Percentiles rank a stretch among this genome's conserved stretches.
Evolutionary conservation across 371 early-diverging fungal genomes (phyloP).

Genomic region (Aphelidium insulamus): DNA sequence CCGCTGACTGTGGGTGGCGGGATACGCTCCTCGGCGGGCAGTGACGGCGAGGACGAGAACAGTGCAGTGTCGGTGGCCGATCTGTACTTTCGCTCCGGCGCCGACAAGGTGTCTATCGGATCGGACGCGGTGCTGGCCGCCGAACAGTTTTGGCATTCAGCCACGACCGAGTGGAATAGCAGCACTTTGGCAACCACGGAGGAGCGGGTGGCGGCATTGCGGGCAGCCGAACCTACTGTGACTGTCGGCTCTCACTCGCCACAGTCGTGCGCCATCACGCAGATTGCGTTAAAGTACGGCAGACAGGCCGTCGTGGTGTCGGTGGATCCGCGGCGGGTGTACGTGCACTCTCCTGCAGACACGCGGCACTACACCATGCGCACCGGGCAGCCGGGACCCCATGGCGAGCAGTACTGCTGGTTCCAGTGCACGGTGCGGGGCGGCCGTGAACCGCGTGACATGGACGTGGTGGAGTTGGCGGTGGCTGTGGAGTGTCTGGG

Average conservation of each 20-base stretch:
- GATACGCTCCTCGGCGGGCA: conserved; percentile 71
- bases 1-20: conserved; percentile 96
- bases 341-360: conserved; percentile 51
- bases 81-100: conserved; percentile 92
- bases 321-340: conserved; percentile 83
- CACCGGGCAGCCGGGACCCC: conserved; percentile 52
- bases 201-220: not conserved
- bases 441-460: conserved; percentile 79
- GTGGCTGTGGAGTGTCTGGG: conserved; percentile 69
- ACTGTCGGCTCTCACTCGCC: too few relatives aligned
- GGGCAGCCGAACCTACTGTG: not conserved
- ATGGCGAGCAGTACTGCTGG: conserved; percentile 86
- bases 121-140: conserved; percentile 93
- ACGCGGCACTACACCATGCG: conserved; percentile 50
- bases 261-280: conserved; percentile 84
- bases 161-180: too few relatives aligned
- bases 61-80: conserved; percentile 85
- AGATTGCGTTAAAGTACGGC: conserved; percentile 77
- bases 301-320: conserved; percentile 94
- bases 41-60: conserved; percentile 40
- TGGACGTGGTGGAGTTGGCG: conserved; percentile 78
- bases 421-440: conserved; percentile 95
- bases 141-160: conserved; percentile 43
- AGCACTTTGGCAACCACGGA: too few relatives aligned
- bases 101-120: conserved; percentile 95